Evolutionary conservation across 768 basidiomycete genomes (phyloP).

Genomic region (Saitozyma podzolica): DNA sequence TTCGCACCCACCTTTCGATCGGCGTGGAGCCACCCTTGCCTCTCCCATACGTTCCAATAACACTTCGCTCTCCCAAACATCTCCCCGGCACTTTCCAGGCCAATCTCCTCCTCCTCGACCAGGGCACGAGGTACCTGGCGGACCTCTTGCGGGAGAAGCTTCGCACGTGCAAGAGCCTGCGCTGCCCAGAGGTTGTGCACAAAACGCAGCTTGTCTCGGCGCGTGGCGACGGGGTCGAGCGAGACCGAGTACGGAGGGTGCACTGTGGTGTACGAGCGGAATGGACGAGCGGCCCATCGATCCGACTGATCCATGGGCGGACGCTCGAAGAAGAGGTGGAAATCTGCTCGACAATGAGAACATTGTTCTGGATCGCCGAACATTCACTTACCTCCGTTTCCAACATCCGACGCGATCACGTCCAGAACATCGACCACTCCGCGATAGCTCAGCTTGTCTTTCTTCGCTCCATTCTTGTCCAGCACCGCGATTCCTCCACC

Average conservation of each 20-base stretch:
- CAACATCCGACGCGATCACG: slow-evolving; percentile 71
- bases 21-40: slow-evolving; percentile 62
- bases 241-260: slow-evolving; percentile 69
- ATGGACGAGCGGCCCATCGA: slow-evolving; percentile 82
- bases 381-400: slow-evolving; percentile 70
- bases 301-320: slow-evolving; percentile 80
- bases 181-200: slow-evolving; percentile 85
- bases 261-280: slow-evolving; percentile 75
- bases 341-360: slow-evolving; percentile 58
- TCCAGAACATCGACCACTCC: slow-evolving; percentile 83
- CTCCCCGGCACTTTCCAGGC: slow-evolving; percentile 39
- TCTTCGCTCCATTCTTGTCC: slow-evolving; percentile 62
- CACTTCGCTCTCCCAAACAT: slow-evolving; percentile 58
- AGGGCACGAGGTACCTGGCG: slow-evolving; percentile 48
- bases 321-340: slow-evolving; percentile 79
- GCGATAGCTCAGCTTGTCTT: slow-evolving; percentile 77
- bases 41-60: slow-evolving; percentile 87
- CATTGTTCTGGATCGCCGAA: background rate
- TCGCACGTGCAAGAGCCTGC: slow-evolving; percentile 77
- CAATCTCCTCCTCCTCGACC: slow-evolving; percentile 75
- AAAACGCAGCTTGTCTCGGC: slow-evolving; percentile 74
- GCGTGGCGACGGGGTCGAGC: slow-evolving; percentile 66
- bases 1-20: slow-evolving; percentile 66
- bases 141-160: slow-evolving; percentile 57
- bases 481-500: slow-evolving; percentile 67